Percentiles rank a stretch among this genome's conserved stretches.
Conservation (phyloP, 2,329 filamentous ascomycete species). For the Thyridium curvatum region DNA sequence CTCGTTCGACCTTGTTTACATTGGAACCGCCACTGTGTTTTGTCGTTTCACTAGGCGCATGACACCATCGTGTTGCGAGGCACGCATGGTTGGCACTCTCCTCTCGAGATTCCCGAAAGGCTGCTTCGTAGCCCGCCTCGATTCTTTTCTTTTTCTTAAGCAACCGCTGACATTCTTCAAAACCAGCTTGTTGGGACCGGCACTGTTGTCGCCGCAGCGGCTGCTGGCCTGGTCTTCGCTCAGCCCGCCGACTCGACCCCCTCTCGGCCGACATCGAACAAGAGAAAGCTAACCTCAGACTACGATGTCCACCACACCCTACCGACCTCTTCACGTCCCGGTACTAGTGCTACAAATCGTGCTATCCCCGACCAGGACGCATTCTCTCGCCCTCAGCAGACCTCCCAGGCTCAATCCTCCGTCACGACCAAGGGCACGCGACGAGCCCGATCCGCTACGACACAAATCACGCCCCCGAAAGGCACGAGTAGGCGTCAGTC, state of each 20-base stretch:
- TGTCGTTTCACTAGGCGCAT: background rate
- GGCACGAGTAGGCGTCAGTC: conserved; percentile 34
- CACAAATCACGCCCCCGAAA: conserved; percentile 34
- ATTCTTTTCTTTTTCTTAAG: conserved; percentile 7
- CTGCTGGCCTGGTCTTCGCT: conserved; percentile 53
- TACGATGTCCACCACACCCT: conserved; percentile 20
- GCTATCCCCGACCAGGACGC: too few species aligned
- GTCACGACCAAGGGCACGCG: conserved; percentile 19
- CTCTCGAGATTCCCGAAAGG: background rate
- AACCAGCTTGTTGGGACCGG: conserved; percentile 54
- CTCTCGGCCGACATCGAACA: conserved; percentile 20
- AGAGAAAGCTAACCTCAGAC: conserved; percentile 21
- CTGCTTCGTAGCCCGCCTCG: background rate
- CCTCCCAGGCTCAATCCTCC: conserved; percentile 10
- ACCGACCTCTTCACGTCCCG: conserved; percentile 30
- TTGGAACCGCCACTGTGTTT: background rate
- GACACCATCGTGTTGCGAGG: background rate
- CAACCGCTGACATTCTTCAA: conserved; percentile 3
- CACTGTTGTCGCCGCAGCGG: conserved; percentile 54
- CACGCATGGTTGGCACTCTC: background rate
- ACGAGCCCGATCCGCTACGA: conserved; percentile 22
- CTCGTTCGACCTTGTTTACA: background rate
- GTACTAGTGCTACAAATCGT: conserved; percentile 26
- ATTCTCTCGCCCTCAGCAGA: conserved; percentile 9
- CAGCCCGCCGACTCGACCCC: conserved; percentile 38